phyloP scores from a whole-genome alignment of 176 grass and related monocot genomes.

The Pontederia crassipes region DNA sequence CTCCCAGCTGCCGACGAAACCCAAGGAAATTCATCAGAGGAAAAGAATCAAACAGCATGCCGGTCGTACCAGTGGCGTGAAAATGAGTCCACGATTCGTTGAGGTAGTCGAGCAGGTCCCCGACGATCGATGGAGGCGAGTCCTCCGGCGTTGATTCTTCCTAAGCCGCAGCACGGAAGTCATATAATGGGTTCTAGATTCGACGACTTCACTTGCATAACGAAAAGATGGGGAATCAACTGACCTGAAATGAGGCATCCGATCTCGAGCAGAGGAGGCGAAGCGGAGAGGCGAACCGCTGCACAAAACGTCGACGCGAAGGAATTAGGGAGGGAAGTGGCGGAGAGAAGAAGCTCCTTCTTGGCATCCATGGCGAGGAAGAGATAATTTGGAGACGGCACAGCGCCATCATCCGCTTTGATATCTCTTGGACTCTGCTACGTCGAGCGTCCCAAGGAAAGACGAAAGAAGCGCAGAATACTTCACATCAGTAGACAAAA shows the following conservation, averaged over 20 bases:
- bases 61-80: constrained; percentile 66
- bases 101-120: constrained; percentile 82
- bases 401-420: background rate
- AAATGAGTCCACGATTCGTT: constrained; percentile 99
- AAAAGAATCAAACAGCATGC: background rate
- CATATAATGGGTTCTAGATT: background rate
- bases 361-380: constrained; percentile 7
- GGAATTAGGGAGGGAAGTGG: background rate
- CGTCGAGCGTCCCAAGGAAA: too few species aligned
- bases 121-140: constrained; percentile 46
- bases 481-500: too few species aligned
- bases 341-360: background rate
- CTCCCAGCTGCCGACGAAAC: background rate
- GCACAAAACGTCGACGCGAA: background rate
- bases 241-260: constrained; percentile 7
- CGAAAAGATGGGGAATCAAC: background rate
- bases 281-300: background rate
- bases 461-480: too few species aligned
- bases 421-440: too few species aligned
- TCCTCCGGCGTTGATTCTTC: constrained; percentile 1
- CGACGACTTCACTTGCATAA: background rate
- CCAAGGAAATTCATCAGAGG: background rate
- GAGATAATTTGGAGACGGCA: constrained; percentile 9
- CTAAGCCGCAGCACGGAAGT: background rate
- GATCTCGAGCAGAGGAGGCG: constrained; percentile 31